Conservation (phyloP, 805 yeast species). For the Metschnikowia amazonensis region DNA sequence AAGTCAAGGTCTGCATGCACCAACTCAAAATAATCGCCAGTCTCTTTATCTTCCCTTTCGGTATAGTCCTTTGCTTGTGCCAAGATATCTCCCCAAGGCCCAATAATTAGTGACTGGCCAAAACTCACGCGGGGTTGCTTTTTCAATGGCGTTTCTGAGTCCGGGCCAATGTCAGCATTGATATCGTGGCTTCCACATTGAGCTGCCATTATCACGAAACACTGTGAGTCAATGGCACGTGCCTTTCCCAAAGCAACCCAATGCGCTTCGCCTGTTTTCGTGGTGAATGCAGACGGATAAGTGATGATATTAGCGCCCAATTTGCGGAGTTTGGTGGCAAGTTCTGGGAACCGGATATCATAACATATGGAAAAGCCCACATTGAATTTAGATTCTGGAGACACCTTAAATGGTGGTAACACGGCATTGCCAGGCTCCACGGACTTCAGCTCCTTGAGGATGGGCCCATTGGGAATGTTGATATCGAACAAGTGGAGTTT, state of each 20-base stretch:
- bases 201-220: conserved; percentile 84
- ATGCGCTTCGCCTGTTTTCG: conserved; percentile 87
- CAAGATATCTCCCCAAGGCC: conserved; percentile 84
- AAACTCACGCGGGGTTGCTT: conserved; percentile 59
- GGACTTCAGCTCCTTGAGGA: conserved; percentile 68
- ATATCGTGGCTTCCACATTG: conserved; percentile 77
- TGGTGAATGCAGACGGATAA: conserved; percentile 90
- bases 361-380: conserved; percentile 78
- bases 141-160: conserved; percentile 16
- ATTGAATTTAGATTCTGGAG: conserved; percentile 22
- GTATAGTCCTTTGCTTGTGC: conserved; percentile 42
- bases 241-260: conserved; percentile 80
- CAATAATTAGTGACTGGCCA: conserved; percentile 84
- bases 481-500: conserved; percentile 90
- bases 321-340: conserved; percentile 54
- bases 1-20: conserved; percentile 67
- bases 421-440: conserved; percentile 73
- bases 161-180: conserved; percentile 28
- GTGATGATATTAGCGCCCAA: conserved; percentile 74
- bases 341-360: conserved; percentile 84
- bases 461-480: conserved; percentile 76
- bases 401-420: conserved; percentile 22
- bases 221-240: conserved; percentile 85
- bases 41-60: conserved; percentile 24
- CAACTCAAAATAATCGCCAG: conserved; percentile 37